Evolutionary conservation across 495 filamentous ascomycete species (phyloP), one percentile per base, ranked within the genome.

Genomic region (Penicillium odoratum): DNA sequence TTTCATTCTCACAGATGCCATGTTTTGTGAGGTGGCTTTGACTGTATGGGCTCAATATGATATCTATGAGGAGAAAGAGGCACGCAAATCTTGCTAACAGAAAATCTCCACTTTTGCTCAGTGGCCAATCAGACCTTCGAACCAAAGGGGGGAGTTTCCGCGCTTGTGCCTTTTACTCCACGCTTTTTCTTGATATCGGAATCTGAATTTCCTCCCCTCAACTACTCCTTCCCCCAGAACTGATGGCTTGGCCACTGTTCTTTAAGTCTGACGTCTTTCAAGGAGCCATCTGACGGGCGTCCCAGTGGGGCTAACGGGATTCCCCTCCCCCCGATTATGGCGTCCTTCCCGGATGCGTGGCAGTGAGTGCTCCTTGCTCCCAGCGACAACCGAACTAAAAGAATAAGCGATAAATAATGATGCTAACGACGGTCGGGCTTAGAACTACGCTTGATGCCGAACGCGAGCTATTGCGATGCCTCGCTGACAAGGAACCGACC

Each of bases 211-310:
- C 57, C 48, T 48, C 53, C 46, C 34, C 51, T 25, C 51, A 16
- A 18, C 38, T 34, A 58, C 51, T 18, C n/a, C 36, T 30, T 11
- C 46, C 51, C 36, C 33, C 48, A 56, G 53, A 61, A 72, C 76
- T 74, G 68, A 79, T 79, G 77, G 77, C 74, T 77, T 60, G 60
- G 68, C 69, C 62, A 72, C 63, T 69, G 61, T 59, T 64, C 52
- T 61, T 60, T 67, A 71, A 64, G 67, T 66, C 67, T 68, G 67
- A 75, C 66, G 66, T 73, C 60, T 72, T 71, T 68, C 74, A 74
- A 70, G 74, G 75, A 70, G 71, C 68, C 71, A 79, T 81, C 69
- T 86, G 82, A 85, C 80, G 73, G 67, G 73, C 71, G 43, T 26
- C 25, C 18, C 18, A 46, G 43, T 15, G 46, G 76, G 75, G 80